Evolutionary conservation across 1,139 yeast genomes (phyloP), one percentile per base, ranked within the genome.

Genomic region (Scheffersomyces segobiensis): DNA sequence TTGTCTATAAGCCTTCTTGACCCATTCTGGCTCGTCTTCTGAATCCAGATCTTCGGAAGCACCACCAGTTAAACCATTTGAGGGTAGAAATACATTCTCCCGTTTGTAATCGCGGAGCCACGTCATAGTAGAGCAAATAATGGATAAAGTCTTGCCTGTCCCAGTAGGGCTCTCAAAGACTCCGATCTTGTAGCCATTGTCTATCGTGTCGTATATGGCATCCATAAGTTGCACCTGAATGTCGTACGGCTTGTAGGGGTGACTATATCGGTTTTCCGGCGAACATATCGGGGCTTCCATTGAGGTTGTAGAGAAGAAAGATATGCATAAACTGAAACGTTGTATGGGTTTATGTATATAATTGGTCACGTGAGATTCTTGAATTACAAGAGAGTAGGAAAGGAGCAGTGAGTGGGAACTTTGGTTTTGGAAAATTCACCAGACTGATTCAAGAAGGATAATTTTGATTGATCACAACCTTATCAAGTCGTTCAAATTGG

Each of bases 161-260:
- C 98, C 99, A 0, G 99, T 93, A 0, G 99, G 98, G 62, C 96
- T 89, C 71, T 93, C 98, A 67, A 93, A 89, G 7, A 93, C 78
- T 0, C 97, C 97, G 1, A 93, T 78, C 68, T 89, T 91, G 69
- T 81, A 86, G 39, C 79, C 78, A 18, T 77, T 74, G 12, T 82
- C 80, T 17, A 93, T 78, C 1, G 92, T 82, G 26, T 83, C 84
- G 67, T 89, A 89, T 21, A 95, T 81, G 39, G 87, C 84, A 52
- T 79, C 78, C 98, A 93, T 93, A 62, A 93, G 83, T 63, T 88
- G 85, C 48, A 82, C 55, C 71, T 93, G 98, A 61, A 93, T 93
- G 32, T 79, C 79, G 71, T 93, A 93, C 0, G 98, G 98, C 55
- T 73, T 70, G 67, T 81, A 95, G 0, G 98, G 98, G 70, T 93